Evolutionary conservation across 768 basidiomycete genomes (phyloP), one percentile per base, ranked within the genome.

Genomic region (Glaciozyma antarctica): DNA sequence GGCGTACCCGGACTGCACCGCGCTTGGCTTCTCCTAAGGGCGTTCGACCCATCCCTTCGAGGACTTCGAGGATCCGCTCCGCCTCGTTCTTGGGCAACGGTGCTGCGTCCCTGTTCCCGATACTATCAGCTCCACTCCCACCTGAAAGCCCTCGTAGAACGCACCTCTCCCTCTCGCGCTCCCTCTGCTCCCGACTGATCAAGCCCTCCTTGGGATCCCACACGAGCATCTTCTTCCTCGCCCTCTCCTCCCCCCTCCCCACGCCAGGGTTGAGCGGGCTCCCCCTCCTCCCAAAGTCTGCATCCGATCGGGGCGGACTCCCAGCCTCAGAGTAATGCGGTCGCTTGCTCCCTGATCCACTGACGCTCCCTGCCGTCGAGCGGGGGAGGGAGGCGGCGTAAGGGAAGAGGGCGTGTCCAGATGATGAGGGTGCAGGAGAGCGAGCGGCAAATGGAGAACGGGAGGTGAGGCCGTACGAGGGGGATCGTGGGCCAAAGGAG

Each of bases 21-120:
- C 69, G 55, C 52, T 70, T 66, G 1, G 69, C 69, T 17, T 70
- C 69, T 15, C 69, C 65, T 5, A 66, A 6, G 1, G 69, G 69
- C 9, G 69, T 70, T 7, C 69, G 43, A 9, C 69, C 69, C 69
- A 70, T 66, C 13, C 69, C 69, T 38, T 70, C 69, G 47, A 70
- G 65, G 1, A 70, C 69, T 49, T 70, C 65, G n/a, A 70, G 61
- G n/a, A 70, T 70, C 15, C 69, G 62, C 34, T 70, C 69, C 7
- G 69, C 69, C 53, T 70, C 65, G 57, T 70, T 70, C 56, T 70
- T 70, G 12, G 69, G 69, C 16, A 70, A 22, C 0, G 69, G 60
- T 8, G 57, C 60, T 0, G 69, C 65, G 15, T 61, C 60, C 34
- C 69, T 70, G 60, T 21, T 9, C 26, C 1, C 8, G n/a, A 5